A percentile compares a stretch with the other conserved stretches of the same genome.
Conservation (phyloP, 2,329 filamentous ascomycete species). For the Curvularia lunata region DNA sequence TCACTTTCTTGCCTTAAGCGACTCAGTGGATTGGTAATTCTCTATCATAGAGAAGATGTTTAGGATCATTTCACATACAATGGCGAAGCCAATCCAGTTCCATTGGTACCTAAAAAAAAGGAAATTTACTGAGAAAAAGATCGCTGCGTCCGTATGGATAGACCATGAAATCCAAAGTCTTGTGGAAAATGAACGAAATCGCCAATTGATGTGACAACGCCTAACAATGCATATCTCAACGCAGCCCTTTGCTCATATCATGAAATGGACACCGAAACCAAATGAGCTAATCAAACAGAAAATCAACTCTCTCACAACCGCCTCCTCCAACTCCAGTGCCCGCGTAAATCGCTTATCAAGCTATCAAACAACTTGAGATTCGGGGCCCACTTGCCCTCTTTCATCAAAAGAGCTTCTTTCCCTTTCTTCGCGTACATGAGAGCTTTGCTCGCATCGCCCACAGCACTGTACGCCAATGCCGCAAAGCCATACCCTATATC, state of each 20-base stretch:
- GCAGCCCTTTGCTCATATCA: background rate
- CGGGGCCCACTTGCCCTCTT: constrained; percentile 45
- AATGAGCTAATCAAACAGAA: background rate
- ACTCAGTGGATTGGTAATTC: background rate
- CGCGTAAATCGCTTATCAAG: constrained; percentile 12
- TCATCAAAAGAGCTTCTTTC: constrained; percentile 44
- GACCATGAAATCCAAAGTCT: background rate
- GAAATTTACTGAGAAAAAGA: background rate
- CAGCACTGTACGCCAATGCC: constrained; percentile 50
- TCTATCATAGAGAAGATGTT: no score
- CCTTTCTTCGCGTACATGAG: constrained; percentile 46
- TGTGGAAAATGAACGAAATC: background rate
- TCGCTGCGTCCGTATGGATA: background rate
- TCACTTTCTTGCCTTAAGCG: background rate
- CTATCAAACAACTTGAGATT: constrained; percentile 45
- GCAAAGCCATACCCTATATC: constrained; percentile 51
- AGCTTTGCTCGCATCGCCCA: constrained; percentile 34
- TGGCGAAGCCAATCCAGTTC: no score
- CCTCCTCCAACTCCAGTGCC: constrained; percentile 17
- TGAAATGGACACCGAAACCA: background rate
- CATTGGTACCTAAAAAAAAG: background rate
- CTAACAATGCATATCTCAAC: background rate
- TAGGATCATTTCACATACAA: no score
- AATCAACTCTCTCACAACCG: constrained; percentile 1
- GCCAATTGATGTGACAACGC: background rate